Base-by-base conservation (phyloP, 1,284 basidiomycete species). In the Trametes versicolor region DNA sequence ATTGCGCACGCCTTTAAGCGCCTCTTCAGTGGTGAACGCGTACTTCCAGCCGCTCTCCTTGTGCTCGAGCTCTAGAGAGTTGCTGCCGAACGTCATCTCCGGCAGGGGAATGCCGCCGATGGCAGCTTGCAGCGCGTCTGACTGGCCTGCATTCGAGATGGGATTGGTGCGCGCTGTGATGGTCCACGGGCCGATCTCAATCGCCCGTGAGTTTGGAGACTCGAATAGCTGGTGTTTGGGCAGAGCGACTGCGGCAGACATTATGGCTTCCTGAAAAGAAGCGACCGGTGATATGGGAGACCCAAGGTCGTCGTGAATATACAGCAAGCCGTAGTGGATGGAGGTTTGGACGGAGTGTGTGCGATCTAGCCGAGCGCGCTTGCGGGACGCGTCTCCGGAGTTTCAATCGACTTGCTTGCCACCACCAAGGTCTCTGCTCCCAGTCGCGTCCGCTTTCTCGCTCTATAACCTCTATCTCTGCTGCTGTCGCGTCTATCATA, bases 21-120 rank as follows among this genome's bases (percentile, higher is more conserved):
- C 95, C 13, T 87, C 83, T 23, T 87, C 79, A 0, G 93, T 85
- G 43, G 87, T 84, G 74, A 98, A 97, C 1, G 79, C 73, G 66
- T 95, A 89, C 49, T 78, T 80, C 83, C 92, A 92, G 2, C 86
- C 86, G 23, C 87, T 88, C 1, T 84, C 77, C 9, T 74, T 78
- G 71, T 93, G 89, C 48, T 84, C 81, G 47, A 99, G 80, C 8
- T 83, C 80, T 1, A 99, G 83, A 21, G 79, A 79, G 78, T 99
- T 99, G 76, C 87, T 88, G 5, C 96, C 96, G 74, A 99, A 99
- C 0, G 94, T 96, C 95, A 99, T 99, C 76, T 99, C 97, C 2
- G 98, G 98, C 0, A 97, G 79, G 0, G 97, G 94, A 34, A 99
- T 85, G 4, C 89, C 76, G 12, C 69, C 87, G 5, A 93, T 80